Conservation (phyloP, 2,329 filamentous ascomycete species). For the Pestalotiopsis sp. region DNA sequence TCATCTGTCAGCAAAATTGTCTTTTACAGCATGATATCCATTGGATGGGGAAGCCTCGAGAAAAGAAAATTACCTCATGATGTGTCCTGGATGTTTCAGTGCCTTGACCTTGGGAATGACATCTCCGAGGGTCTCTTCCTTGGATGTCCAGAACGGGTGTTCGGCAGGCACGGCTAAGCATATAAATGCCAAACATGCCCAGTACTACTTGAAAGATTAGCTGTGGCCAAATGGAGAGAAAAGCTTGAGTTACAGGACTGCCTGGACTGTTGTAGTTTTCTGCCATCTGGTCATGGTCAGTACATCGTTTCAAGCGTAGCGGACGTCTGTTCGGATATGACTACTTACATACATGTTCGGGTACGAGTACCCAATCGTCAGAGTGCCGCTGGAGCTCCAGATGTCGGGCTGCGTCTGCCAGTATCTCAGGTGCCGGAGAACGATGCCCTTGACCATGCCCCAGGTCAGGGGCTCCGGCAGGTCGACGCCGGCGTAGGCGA, state of each 20-base stretch:
- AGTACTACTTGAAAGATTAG: constrained; percentile 56
- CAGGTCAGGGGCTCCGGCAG: constrained; percentile 73
- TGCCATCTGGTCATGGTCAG: constrained; percentile 54
- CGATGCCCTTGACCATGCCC: constrained; percentile 78
- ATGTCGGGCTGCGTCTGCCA: constrained; percentile 78
- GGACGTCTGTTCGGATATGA: not conserved
- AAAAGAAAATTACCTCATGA: constrained; percentile 51
- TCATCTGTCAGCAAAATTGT: constrained; percentile 10
- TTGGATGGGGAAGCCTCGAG: not conserved
- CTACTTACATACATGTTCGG: constrained; percentile 70
- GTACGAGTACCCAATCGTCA: constrained; percentile 78
- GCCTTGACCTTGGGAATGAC: constrained; percentile 62
- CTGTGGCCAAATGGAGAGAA: not conserved
- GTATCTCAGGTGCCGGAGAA: constrained; percentile 75
- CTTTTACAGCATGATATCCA: not conserved
- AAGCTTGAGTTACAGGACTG: constrained; percentile 47
- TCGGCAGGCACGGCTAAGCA: constrained; percentile 69
- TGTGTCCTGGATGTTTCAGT: constrained; percentile 72
- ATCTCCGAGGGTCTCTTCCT: constrained; percentile 62
- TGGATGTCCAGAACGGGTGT: constrained; percentile 75
- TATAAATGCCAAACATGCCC: constrained; percentile 79
- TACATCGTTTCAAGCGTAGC: not conserved
- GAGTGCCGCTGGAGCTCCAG: constrained; percentile 73
- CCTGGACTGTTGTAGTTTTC: constrained; percentile 85
- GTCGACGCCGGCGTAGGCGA: constrained; percentile 76